phyloP scores from a whole-genome alignment of 129 eudicot genomes.

The Escallonia herrerae region DNA sequence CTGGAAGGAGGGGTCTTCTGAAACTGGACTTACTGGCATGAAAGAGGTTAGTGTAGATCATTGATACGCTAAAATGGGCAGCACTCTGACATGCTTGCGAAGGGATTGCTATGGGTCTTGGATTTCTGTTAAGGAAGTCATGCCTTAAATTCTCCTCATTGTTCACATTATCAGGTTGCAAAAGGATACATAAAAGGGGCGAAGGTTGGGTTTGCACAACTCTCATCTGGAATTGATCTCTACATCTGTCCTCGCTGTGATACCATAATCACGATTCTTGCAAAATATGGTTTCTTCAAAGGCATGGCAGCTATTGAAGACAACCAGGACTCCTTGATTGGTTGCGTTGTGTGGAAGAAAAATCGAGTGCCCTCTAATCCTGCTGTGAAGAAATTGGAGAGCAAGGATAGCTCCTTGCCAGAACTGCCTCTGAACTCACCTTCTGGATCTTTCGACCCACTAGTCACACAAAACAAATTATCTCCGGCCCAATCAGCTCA shows the following conservation, averaged over 20 bases:
- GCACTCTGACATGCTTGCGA: not conserved
- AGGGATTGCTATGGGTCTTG: not conserved
- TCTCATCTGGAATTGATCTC: conserved; percentile 42
- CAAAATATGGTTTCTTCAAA: conserved; percentile 67
- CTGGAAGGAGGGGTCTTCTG: conserved; percentile 58
- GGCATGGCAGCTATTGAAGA: conserved; percentile 60
- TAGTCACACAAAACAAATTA: conserved; percentile 17
- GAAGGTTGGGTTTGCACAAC: conserved; percentile 60
- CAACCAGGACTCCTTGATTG: conserved; percentile 46
- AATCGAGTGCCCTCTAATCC: conserved; percentile 29
- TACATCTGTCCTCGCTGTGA: conserved; percentile 72
- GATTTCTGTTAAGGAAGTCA: not conserved
- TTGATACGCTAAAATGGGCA: not conserved
- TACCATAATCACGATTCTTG: conserved; percentile 52
- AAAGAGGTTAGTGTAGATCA: conserved; percentile 39
- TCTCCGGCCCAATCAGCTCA: conserved; percentile 17
- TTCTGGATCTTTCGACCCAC: conserved; percentile 22
- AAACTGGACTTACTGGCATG: conserved; percentile 45
- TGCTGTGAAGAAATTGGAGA: conserved; percentile 21
- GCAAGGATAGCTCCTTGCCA: conserved; percentile 19
- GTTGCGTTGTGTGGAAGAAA: conserved; percentile 75
- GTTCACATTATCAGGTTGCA: conserved; percentile 38
- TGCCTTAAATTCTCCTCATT: not conserved
- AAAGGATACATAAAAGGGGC: conserved; percentile 41
- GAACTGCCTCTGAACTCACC: conserved; percentile 25